Evolutionary conservation across 2,329 filamentous ascomycete species (phyloP), one percentile per base, ranked within the genome.

Genomic region (Monosporascus sp.): DNA sequence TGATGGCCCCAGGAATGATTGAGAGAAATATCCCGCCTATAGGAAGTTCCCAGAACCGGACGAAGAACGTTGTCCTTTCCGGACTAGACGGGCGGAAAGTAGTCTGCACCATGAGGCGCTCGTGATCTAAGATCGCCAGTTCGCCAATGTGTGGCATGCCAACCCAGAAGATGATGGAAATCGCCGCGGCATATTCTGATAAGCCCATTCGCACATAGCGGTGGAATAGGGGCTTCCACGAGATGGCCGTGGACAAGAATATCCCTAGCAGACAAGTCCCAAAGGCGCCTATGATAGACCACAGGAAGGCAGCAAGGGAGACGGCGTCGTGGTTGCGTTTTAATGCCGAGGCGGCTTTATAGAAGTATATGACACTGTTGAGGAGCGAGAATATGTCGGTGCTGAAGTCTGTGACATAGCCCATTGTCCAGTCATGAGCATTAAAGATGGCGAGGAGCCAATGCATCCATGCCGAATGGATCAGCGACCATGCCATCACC

Each of bases 351-450:
- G 83, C 75, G 2, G 83, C 82, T 66, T 86, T 86, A 67, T 85
- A 79, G 61, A 87, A 84, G 67, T 86, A 87, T 58, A 86, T 86
- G 53, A 86, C 78, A 59, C 81, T 84, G 67, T 86, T 86, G 27
- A 86, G 70, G 8, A 87, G 73, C 2, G 82, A 83, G 64, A 86
- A 86, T 51, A 86, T 84, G 63, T 86, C 84, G 44, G 80, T 83
- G 54, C 77, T 83, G 65, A 86, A 86, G 20, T 78, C 82, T 2
- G 84, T 87, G 48, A 87, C 84, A 65, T 86, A 86, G 60, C 80
- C 75, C 84, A 86, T 87, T 0, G 83, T 86, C 80, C 82, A 86
- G 66, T 86, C 83, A 62, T 86, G 83, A 4, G 83, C 83, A 65
- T 86, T 86, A 67, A 86, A 79, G 49, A 85, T 78, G 51, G 83